Base-by-base conservation (phyloP, 208 protist genomes). In the Paratrypanosoma confusum region DNA sequence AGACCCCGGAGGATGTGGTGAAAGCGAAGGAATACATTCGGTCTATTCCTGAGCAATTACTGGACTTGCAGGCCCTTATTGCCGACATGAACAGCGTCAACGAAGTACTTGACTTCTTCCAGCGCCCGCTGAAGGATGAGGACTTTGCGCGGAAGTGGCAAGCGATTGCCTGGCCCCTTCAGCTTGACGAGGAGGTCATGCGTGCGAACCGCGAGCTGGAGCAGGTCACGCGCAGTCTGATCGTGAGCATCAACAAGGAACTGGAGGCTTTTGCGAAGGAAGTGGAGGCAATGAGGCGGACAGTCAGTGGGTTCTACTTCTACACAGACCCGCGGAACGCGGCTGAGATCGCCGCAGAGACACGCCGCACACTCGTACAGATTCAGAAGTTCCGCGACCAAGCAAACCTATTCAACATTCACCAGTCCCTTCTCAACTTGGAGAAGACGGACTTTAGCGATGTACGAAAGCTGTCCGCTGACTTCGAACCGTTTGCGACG, bases 401-500 rank as follows among this genome's bases (percentile, higher is more conserved):
- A 50, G 82, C 84, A 1, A 83, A 81, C 57, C 81, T 75, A 11
- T 97, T 96, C 65, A 96, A 98, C 69, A 80, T 70, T 14, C 76
- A 96, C 49, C 95, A 99, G 53, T 50, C 34, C n/a, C 78, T 98
- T 23, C 96, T 98, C 55, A 87, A 84, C 40, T 61, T 91, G 27
- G 76, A 96, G 21, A 71, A 89, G 53, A 97, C 93, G 0, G 85
- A 97, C 43, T 98, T 98, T 67, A 38, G 43, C 10, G 59, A 76
- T 24, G 77, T 97, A 49, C 67, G 81, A 18, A 65, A 81, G 50
- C 76, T 97, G 18, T 37, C 75, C 11, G 79, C 81, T 10, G 86
- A 97, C 50, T 98, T 98, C 70, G 93, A 98, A 62, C 93, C 94
- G n/a, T 98, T 90, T 73, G 72, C 81, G 13, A 70, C 78, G 33